Conservation (phyloP, 139 green algal genomes). For the Haematococcus lacustris region DNA sequence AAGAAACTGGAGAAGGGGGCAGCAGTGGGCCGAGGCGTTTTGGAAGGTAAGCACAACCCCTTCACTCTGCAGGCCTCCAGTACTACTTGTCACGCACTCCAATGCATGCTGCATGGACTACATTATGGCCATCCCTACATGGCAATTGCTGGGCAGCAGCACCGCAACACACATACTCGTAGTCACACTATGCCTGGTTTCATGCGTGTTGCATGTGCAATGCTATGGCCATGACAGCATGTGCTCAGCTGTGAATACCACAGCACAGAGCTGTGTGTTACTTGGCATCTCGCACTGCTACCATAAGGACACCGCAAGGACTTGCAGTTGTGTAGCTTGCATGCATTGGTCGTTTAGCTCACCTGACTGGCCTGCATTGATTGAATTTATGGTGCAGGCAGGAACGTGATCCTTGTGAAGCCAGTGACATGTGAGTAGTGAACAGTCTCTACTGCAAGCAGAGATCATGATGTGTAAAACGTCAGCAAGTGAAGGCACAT, state of each 20-base stretch:
- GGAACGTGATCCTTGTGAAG: slow-evolving; percentile 70
- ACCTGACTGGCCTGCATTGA: neutral
- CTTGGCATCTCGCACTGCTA: neutral
- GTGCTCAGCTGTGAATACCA: too few species aligned
- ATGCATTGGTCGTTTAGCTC: neutral
- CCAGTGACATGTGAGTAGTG: slow-evolving; percentile 85
- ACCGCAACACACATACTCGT: neutral
- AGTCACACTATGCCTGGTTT: neutral
- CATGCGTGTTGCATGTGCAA: neutral
- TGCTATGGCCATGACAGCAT: too few species aligned
- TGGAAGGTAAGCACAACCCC: too few species aligned
- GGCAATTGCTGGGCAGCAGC: neutral
- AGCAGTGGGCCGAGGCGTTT: slow-evolving; percentile 36
- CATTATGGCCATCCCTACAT: neutral
- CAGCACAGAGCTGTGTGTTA: too few species aligned
- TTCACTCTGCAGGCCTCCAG: too few species aligned
- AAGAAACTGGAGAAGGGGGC: slow-evolving; percentile 64
- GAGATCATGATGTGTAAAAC: too few species aligned
- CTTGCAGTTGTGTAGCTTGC: neutral
- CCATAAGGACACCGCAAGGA: neutral
- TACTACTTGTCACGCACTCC: neutral
- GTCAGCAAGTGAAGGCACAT: too few species aligned
- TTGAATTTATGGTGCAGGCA: neutral
- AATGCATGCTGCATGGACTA: neutral
- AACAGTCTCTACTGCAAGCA: too few species aligned